Conservation (phyloP, 1,139 yeast species). For the Protomyces lactucae-debilis region DNA sequence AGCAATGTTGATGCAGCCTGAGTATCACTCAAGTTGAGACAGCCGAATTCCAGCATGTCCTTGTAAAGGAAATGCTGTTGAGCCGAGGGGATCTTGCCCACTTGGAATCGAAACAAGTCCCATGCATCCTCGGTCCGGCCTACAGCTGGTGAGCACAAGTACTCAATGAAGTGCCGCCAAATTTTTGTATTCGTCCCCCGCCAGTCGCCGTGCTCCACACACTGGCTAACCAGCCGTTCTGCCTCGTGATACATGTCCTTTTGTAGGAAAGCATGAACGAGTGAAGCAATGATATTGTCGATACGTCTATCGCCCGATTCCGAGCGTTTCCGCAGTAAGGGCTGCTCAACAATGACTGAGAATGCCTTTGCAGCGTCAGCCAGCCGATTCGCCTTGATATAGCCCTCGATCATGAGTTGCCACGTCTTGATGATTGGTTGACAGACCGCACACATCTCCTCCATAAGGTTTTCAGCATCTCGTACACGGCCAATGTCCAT, state of each 20-base stretch:
- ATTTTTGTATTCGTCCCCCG: conserved; percentile 10
- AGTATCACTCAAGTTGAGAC: conserved; percentile 1
- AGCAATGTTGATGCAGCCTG: not conserved
- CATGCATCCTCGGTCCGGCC: conserved; percentile 11
- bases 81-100: not conserved
- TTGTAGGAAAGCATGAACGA: not conserved
- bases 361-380: not conserved
- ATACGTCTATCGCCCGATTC: not conserved
- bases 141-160: not conserved
- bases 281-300: not conserved
- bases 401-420: conserved; percentile 11
- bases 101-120: conserved; percentile 11
- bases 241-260: conserved; percentile 6
- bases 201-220: conserved; percentile 1
- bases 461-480: not conserved
- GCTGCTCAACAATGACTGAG: not conserved
- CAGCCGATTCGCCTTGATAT: conserved; percentile 1
- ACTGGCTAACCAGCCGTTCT: conserved; percentile 4
- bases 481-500: not conserved
- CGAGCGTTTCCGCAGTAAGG: not conserved
- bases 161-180: not conserved
- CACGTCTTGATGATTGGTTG: conserved; percentile 8
- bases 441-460: conserved; percentile 3
- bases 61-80: not conserved
- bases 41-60: not conserved